phyloP scores from a whole-genome alignment of 805 yeast genomes.

The Sugiyamaella chiloensis region DNA sequence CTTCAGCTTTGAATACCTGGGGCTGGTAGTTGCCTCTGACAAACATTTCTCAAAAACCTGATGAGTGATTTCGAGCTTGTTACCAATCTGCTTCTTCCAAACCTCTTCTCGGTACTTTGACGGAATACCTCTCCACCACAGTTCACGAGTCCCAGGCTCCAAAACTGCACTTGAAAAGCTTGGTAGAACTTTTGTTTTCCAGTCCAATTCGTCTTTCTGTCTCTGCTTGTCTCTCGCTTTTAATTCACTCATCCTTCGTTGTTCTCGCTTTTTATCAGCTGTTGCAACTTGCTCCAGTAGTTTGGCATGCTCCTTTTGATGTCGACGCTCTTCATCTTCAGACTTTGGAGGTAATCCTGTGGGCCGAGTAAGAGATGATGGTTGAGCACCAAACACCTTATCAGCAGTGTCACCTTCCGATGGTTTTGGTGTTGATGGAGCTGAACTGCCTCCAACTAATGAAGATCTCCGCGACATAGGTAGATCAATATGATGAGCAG shows the following conservation, averaged over 20 bases:
- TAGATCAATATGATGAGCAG: constrained; percentile 8
- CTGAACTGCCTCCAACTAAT: constrained; percentile 38
- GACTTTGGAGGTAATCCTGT: constrained; percentile 65
- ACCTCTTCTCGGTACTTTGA: constrained; percentile 41
- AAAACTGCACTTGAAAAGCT: constrained; percentile 36
- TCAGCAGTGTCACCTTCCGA: not conserved
- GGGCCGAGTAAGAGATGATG: constrained; percentile 55
- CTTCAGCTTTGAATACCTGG: constrained; percentile 1
- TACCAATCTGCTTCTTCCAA: constrained; percentile 51
- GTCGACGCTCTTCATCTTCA: constrained; percentile 49
- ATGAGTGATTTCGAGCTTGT: constrained; percentile 27
- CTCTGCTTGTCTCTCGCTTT: constrained; percentile 25
- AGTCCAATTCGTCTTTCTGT: constrained; percentile 32
- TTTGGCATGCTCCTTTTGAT: constrained; percentile 50
- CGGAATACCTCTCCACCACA: constrained; percentile 64
- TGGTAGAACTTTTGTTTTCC: constrained; percentile 42
- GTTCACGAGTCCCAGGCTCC: constrained; percentile 44
- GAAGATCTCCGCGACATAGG: constrained; percentile 5
- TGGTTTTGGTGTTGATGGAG: constrained; percentile 38
- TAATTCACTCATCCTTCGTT: constrained; percentile 19
- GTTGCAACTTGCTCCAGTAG: constrained; percentile 37
- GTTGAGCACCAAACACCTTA: not conserved
- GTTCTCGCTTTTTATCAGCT: constrained; percentile 36
- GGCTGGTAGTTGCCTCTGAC: constrained; percentile 2
- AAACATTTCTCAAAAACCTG: constrained; percentile 17